These are phyloP conservation scores for Starmerella powellii DNA, from an alignment of 805 yeast genomes.

Conservation along the genomic window DNA sequence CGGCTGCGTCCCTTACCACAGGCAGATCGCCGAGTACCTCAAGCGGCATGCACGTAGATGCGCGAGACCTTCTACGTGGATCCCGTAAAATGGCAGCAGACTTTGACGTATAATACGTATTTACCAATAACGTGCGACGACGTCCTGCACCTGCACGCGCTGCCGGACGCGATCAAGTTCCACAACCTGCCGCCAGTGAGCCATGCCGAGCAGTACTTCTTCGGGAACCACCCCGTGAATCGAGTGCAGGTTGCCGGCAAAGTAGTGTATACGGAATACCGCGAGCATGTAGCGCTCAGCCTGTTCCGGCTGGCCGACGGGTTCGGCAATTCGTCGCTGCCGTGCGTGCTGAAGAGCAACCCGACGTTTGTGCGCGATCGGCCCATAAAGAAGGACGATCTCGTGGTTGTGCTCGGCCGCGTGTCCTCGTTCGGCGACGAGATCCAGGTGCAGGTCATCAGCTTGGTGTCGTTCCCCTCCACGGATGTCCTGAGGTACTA, in stretches of 20 bases:
- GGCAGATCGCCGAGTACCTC: too few species aligned
- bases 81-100: neutral
- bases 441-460: neutral
- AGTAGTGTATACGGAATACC: neutral
- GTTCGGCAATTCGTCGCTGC: conserved; percentile 1
- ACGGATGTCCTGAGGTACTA: neutral
- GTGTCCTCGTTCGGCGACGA: neutral
- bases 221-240: conserved; percentile 13
- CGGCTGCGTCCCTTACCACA: too few species aligned
- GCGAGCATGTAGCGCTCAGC: neutral
- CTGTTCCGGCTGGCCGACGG: neutral
- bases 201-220: conserved; percentile 1
- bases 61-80: neutral
- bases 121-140: conserved; percentile 14
- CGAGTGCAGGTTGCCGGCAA: conserved; percentile 8
- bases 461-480: neutral
- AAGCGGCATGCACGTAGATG: neutral
- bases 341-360: neutral
- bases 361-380: neutral
- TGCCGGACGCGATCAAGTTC: neutral
- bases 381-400: neutral
- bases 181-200: neutral
- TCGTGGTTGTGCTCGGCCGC: conserved; percentile 1
- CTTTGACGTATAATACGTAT: conserved; percentile 6
- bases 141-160: conserved; percentile 2